Conservation (phyloP, 2,329 filamentous ascomycete species). For the Colletotrichum somersetense region DNA sequence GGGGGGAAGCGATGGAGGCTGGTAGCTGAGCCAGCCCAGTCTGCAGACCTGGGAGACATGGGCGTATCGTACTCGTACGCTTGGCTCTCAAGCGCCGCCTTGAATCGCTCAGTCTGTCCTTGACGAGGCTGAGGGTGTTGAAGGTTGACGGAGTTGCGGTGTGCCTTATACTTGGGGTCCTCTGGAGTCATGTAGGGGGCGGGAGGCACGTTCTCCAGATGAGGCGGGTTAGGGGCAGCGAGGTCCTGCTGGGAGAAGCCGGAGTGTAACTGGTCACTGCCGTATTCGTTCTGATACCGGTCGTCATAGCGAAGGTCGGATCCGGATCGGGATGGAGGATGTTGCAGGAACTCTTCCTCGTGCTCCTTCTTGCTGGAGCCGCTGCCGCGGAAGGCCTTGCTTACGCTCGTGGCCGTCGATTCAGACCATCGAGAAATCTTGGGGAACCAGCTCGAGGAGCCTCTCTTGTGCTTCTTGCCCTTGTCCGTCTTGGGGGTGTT, state of each 20-base stretch:
- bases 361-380: conserved; percentile 67
- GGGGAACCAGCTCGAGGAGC: conserved; percentile 83
- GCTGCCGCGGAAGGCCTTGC: conserved; percentile 80
- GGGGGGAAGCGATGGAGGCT: conserved; percentile 67
- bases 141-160: conserved; percentile 83
- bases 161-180: conserved; percentile 85
- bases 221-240: conserved; percentile 41
- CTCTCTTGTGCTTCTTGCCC: conserved; percentile 87
- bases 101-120: conserved; percentile 80
- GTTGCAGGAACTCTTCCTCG: conserved; percentile 72
- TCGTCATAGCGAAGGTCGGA: conserved; percentile 80
- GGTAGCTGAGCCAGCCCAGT: conserved; percentile 73
- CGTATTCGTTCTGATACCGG: conserved; percentile 67
- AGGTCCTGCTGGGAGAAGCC: conserved; percentile 69
- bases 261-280: conserved; percentile 71
- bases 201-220: conserved; percentile 53
- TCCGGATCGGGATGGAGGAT: conserved; percentile 77
- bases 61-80: conserved; percentile 76
- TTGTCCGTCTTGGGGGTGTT: conserved; percentile 83
- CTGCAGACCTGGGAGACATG: conserved; percentile 70
- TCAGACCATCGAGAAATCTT: conserved; percentile 98
- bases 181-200: conserved; percentile 69
- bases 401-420: conserved; percentile 90
- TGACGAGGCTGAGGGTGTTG: conserved; percentile 83
- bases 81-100: conserved; percentile 79